phyloP scores from a whole-genome alignment of 1,284 basidiomycete genomes.

The Pascua guehoae region DNA sequence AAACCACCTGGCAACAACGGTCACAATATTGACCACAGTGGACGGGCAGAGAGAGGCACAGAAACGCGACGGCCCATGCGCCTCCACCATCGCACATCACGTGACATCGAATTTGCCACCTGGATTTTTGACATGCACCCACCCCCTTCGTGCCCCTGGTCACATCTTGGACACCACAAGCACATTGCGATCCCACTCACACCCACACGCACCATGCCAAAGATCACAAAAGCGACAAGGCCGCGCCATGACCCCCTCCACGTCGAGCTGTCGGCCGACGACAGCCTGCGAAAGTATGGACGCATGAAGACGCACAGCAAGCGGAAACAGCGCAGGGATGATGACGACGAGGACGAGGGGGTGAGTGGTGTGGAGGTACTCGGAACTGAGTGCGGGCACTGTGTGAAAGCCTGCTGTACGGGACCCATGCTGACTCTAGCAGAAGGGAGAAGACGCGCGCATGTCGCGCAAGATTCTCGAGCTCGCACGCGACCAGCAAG shows the following conservation, averaged over 20 bases:
- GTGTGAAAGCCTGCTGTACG: neutral
- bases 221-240: conserved; percentile 30
- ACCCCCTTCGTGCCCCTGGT: neutral
- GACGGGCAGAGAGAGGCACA: no score
- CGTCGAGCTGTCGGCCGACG: conserved; percentile 73
- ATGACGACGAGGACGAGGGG: conserved; percentile 57
- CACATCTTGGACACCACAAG: neutral
- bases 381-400: neutral
- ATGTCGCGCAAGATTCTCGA: conserved; percentile 86
- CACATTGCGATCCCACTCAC: neutral
- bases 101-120: conserved; percentile 5
- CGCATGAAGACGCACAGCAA: conserved; percentile 66
- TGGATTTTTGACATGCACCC: conserved; percentile 19
- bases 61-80: no score
- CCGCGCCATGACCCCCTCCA: conserved; percentile 76
- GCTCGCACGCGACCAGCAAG: conserved; percentile 88
- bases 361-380: conserved; percentile 44
- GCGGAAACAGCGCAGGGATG: conserved; percentile 55
- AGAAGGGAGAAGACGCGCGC: conserved; percentile 78
- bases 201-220: conserved; percentile 35
- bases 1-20: no score
- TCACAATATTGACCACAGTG: no score
- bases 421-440: neutral
- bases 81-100: neutral
- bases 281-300: conserved; percentile 69